Base-by-base conservation (phyloP, 1,284 basidiomycete genomes). In the Apiotrichum sp. region DNA sequence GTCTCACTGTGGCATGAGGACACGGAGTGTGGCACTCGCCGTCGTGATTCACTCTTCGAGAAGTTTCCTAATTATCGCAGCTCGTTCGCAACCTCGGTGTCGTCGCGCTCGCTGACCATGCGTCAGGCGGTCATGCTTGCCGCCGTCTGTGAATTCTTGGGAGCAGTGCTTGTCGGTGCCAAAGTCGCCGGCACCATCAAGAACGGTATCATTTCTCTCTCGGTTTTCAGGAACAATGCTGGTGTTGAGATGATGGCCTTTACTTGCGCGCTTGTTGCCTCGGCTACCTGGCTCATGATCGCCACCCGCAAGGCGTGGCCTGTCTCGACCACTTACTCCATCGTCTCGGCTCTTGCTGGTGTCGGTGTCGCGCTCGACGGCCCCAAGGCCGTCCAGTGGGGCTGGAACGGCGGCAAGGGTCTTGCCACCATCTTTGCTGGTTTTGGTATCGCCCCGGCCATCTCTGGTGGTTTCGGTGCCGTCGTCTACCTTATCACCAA, bases 211-310 rank as follows among this genome's bases (percentile, higher is more conserved):
- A 78, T 67, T 44, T 63, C 63, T 5, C 47, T 68, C 42, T 55
- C 62, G 6, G 59, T 68, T 3, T 81, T 81, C 72, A 49, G 72
- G 22, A 65, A 66, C 55, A 75, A 80, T 58, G 65, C 79, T 6
- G 77, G 76, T 31, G 67, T 81, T 6, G 73, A 79, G 57, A 62
- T 81, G 55, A 70, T 80, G 40, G 76, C 73, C 14, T 79, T 81
- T 64, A 72, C 72, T 34, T 77, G 74, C 58, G 78, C 78, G 10
- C 66, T 78, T 55, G 63, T 64, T 42, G 69, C 67, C 3, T 76
- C 74, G 0, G 72, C 74, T 9, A 57, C 67, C 13, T 78, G 77
- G 78, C 70, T 79, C 49, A 78, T 75, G 70, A 65, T 78, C 50
- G 73, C 72, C 58, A 79, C 78, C 7, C 58, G 56, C 29, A 63